Evolutionary conservation across 2,329 filamentous ascomycete genomes (phyloP).

Genomic region (Xylariaceae sp.): DNA sequence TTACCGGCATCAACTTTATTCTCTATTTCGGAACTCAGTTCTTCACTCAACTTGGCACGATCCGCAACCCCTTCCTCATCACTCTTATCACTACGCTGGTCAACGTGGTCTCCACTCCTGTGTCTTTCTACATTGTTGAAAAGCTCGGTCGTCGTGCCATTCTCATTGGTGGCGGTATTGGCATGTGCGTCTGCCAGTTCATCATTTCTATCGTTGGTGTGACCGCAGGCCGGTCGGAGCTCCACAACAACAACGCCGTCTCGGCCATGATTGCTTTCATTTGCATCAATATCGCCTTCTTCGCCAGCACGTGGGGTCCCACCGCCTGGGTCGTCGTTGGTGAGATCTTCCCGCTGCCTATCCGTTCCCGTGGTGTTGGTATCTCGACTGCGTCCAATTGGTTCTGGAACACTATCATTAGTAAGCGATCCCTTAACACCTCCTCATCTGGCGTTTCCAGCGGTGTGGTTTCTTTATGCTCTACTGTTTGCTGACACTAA

Average conservation of each 20-base stretch:
- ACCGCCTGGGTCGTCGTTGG: constrained; percentile 65
- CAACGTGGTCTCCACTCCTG: constrained; percentile 67
- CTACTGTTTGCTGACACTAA: constrained; percentile 6
- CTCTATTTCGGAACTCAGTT: constrained; percentile 69
- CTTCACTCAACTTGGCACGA: constrained; percentile 62
- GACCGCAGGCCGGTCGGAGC: constrained; percentile 36
- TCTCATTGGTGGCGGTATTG: constrained; percentile 63
- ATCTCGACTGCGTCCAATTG: constrained; percentile 70
- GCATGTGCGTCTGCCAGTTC: constrained; percentile 68
- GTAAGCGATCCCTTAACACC: constrained; percentile 11
- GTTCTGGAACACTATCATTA: constrained; percentile 62
- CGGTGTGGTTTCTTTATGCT: neutral
- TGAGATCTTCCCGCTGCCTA: constrained; percentile 71
- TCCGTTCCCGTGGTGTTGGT: constrained; percentile 67
- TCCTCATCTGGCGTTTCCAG: neutral
- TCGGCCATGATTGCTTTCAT: constrained; percentile 67
- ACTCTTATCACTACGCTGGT: constrained; percentile 70
- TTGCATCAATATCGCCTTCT: constrained; percentile 77
- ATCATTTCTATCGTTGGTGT: constrained; percentile 61
- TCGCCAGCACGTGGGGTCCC: constrained; percentile 72
- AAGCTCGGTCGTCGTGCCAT: constrained; percentile 64
- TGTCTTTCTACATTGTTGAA: constrained; percentile 71
- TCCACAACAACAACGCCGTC: constrained; percentile 35
- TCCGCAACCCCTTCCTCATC: constrained; percentile 66
- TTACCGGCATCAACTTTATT: constrained; percentile 66